Conservation (phyloP, 495 filamentous ascomycete species). For the Pyrenula massariospora region DNA sequence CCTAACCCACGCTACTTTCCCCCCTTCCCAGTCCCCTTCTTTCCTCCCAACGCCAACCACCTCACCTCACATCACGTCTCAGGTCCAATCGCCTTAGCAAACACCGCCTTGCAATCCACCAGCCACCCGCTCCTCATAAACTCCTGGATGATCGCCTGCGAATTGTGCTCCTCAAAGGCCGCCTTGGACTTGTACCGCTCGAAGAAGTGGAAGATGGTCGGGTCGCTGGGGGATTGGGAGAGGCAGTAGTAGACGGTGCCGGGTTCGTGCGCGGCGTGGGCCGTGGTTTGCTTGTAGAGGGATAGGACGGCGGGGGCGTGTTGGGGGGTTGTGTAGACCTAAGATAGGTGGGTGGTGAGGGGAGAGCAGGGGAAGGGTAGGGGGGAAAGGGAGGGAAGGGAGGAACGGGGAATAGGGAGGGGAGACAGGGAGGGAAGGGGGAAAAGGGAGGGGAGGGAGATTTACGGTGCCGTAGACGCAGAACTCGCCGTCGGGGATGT, state of each 20-base stretch:
- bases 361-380: slow-evolving; percentile 9
- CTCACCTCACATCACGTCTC: too few species aligned
- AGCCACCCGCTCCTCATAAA: slow-evolving; percentile 17
- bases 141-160: slow-evolving; percentile 19
- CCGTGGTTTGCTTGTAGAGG: slow-evolving; percentile 21
- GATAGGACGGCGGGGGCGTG: slow-evolving; percentile 21
- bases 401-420: too few species aligned
- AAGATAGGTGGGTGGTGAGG: too few species aligned
- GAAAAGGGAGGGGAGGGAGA: background rate
- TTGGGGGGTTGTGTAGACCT: slow-evolving; percentile 16
- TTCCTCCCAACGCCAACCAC: too few species aligned
- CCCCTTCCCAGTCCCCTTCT: too few species aligned
- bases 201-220: slow-evolving; percentile 23
- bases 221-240: slow-evolving; percentile 14
- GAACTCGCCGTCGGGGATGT: slow-evolving; percentile 15
- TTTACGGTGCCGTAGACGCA: slow-evolving; percentile 15
- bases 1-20: too few species aligned
- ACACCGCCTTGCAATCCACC: slow-evolving; percentile 14
- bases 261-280: slow-evolving; percentile 16
- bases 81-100: slow-evolving; percentile 8
- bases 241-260: slow-evolving; percentile 23
- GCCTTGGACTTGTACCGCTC: slow-evolving; percentile 15
- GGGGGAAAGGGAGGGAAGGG: background rate
- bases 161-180: slow-evolving; percentile 21
- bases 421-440: too few species aligned